Percentiles rank a stretch among this genome's conserved stretches.
These are phyloP conservation scores for Starmerella apis DNA, from an alignment of 805 yeast species.

Conservation along the genomic window DNA sequence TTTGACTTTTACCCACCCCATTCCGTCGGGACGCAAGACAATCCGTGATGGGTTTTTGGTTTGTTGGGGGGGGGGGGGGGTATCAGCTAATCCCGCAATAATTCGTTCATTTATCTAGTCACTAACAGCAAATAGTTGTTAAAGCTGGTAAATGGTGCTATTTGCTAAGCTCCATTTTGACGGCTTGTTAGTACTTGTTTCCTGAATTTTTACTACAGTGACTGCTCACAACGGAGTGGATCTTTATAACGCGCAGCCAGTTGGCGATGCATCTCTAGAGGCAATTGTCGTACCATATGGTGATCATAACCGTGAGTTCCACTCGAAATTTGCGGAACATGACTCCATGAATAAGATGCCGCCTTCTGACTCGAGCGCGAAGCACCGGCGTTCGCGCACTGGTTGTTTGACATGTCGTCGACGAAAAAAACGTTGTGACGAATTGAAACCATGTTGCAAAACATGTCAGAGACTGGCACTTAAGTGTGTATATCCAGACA, in stretches of 20 bases:
- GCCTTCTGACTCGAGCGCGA: not conserved
- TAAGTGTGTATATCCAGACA: conserved; percentile 58
- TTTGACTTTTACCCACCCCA: not conserved
- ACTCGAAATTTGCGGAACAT: not conserved
- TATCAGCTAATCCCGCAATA: too few relatives aligned
- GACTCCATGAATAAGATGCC: not conserved
- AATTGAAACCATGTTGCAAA: conserved; percentile 51
- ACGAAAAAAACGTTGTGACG: conserved; percentile 70
- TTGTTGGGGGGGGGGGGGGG: too few relatives aligned
- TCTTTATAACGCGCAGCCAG: not conserved
- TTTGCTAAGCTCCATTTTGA: not conserved
- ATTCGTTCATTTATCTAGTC: not conserved
- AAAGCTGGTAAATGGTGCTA: not conserved
- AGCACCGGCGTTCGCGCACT: conserved; percentile 25
- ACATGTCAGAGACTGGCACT: conserved; percentile 59
- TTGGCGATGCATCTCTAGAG: not conserved
- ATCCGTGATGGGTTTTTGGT: too few relatives aligned
- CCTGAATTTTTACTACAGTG: not conserved
- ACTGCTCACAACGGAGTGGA: conserved; percentile 3
- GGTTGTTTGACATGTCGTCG: conserved; percentile 74
- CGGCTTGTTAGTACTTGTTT: not conserved
- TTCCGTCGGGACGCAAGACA: not conserved
- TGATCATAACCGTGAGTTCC: not conserved
- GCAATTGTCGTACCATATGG: not conserved
- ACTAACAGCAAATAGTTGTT: not conserved